Evolutionary conservation across 1,284 basidiomycete species (phyloP).

Genomic region (Trichosporon inkin): DNA sequence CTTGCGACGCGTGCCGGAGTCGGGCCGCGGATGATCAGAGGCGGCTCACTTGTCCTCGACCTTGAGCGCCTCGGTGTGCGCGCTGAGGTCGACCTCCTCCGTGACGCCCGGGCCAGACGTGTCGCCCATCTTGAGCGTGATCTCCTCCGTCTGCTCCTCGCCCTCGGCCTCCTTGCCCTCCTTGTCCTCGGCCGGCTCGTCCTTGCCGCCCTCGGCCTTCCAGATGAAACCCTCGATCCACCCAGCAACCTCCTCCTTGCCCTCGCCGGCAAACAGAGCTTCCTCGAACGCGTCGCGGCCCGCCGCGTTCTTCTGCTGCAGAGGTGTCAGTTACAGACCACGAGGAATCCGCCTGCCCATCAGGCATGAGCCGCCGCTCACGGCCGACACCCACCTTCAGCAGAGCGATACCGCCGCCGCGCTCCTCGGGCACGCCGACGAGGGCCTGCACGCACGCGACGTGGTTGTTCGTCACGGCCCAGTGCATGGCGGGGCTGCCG

Average conservation of each 20-base stretch:
- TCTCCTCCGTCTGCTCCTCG: slow-evolving; percentile 19
- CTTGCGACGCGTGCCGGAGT: too few relatives aligned
- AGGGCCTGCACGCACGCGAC: slow-evolving; percentile 64
- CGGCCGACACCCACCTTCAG: slow-evolving; percentile 41
- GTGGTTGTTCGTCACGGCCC: slow-evolving; percentile 80
- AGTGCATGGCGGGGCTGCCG: slow-evolving; percentile 76
- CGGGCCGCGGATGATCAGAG: too few relatives aligned
- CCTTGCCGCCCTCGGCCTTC: slow-evolving; percentile 33
- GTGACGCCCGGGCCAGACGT: slow-evolving; percentile 2
- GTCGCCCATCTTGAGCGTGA: slow-evolving; percentile 9
- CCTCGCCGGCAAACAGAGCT: slow-evolving; percentile 48
- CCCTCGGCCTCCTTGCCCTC: slow-evolving; percentile 12
- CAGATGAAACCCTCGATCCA: slow-evolving; percentile 50
- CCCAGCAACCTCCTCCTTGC: slow-evolving; percentile 50
- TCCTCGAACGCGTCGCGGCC: slow-evolving; percentile 48
- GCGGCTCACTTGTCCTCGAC: slow-evolving; percentile 7
- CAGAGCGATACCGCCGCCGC: slow-evolving; percentile 44
- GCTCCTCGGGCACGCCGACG: slow-evolving; percentile 52
- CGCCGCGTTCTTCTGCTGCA: slow-evolving; percentile 43
- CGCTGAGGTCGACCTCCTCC: slow-evolving; percentile 6
- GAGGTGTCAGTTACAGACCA: slow-evolving; percentile 2
- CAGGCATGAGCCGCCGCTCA: too few relatives aligned
- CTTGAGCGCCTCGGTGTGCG: slow-evolving; percentile 8
- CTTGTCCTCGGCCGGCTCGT: slow-evolving; percentile 15
- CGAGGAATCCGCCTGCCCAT: too few relatives aligned